phyloP scores from a whole-genome alignment of 768 basidiomycete genomes.

The Lenzites betulinus region DNA sequence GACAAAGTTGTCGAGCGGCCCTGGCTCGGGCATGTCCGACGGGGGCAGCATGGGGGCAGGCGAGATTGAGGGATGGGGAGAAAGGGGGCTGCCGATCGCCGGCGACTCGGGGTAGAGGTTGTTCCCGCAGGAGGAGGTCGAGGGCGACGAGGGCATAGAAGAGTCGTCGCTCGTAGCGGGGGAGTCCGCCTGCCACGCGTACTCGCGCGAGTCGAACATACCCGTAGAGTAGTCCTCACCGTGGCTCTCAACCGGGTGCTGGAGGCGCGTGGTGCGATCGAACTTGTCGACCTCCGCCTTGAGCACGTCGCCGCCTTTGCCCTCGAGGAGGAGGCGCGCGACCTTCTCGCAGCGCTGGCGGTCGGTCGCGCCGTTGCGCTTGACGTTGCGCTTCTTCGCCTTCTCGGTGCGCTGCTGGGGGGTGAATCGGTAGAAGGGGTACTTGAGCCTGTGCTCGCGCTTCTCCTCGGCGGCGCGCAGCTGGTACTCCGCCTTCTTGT shows the following conservation, averaged over 20 bases:
- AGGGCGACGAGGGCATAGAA: not conserved
- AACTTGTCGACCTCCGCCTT: conserved; percentile 21
- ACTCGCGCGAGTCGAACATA: conserved; percentile 18
- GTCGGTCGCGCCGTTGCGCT: conserved; percentile 34
- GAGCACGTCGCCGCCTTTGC: conserved; percentile 34
- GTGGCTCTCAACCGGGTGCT: not conserved
- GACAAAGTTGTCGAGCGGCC: not conserved
- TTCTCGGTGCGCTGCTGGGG: conserved; percentile 35
- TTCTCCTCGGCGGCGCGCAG: conserved; percentile 58
- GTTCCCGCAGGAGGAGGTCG: not conserved
- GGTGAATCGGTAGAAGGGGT: conserved; percentile 66
- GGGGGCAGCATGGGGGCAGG: not conserved
- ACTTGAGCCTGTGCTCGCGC: conserved; percentile 49
- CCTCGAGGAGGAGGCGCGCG: conserved; percentile 39
- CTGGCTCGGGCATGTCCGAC: not conserved
- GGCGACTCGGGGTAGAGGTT: not conserved
- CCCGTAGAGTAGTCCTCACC: conserved; percentile 12
- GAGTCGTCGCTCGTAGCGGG: not conserved
- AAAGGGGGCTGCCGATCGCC: conserved; percentile 12
- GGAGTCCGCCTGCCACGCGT: not conserved
- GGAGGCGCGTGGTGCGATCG: conserved; percentile 1
- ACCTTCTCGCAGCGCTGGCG: conserved; percentile 40
- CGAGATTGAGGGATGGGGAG: not conserved
- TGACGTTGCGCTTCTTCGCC: conserved; percentile 22
- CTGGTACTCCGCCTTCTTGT: conserved; percentile 52